A percentile compares a stretch with the other conserved stretches of the same genome.
Evolutionary conservation across 2,329 filamentous ascomycete species (phyloP).

Genomic region (Trichoderma sp.): DNA sequence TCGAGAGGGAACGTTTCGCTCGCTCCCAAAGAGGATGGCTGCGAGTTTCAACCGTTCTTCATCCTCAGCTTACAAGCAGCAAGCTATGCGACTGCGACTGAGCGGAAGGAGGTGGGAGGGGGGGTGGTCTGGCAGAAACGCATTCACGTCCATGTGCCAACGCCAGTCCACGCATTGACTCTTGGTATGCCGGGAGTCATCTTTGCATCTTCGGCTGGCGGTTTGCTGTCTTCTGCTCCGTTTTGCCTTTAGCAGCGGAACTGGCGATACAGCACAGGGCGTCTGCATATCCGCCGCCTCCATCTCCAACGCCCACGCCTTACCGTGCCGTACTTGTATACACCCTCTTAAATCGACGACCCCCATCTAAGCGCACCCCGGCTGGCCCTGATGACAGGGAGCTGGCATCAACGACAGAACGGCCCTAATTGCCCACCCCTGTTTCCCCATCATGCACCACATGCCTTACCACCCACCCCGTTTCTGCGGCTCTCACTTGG

Average conservation of each 20-base stretch:
- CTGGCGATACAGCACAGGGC: slow-evolving; percentile 18
- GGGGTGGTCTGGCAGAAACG: slow-evolving; percentile 13
- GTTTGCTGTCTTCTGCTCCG: neutral
- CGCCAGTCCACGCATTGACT: slow-evolving; percentile 8
- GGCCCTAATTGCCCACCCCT: slow-evolving; percentile 24
- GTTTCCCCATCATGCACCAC: slow-evolving; percentile 27
- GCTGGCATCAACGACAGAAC: slow-evolving; percentile 23
- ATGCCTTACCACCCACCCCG: slow-evolving; percentile 21
- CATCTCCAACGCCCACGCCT: slow-evolving; percentile 18
- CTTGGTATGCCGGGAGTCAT: slow-evolving; percentile 7
- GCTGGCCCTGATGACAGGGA: slow-evolving; percentile 17
- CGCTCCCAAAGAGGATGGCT: slow-evolving; percentile 1
- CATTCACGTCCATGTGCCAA: slow-evolving; percentile 19
- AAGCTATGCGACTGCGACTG: slow-evolving; percentile 1
- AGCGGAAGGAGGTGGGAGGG: neutral
- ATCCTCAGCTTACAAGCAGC: slow-evolving; percentile 6
- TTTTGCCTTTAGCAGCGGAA: slow-evolving; percentile 15
- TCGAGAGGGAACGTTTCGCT: slow-evolving; percentile 22
- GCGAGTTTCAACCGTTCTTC: slow-evolving; percentile 15
- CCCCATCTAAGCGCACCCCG: slow-evolving; percentile 22
- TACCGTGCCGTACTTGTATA: neutral
- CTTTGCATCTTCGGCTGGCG: slow-evolving; percentile 15
- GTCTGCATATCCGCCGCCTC: slow-evolving; percentile 6
- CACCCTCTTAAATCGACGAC: slow-evolving; percentile 16
- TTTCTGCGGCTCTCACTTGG: slow-evolving; percentile 26